These are phyloP conservation scores for Rasamsonia emersonii DNA, from an alignment of 2,329 filamentous ascomycete species.

Conservation along the genomic window DNA sequence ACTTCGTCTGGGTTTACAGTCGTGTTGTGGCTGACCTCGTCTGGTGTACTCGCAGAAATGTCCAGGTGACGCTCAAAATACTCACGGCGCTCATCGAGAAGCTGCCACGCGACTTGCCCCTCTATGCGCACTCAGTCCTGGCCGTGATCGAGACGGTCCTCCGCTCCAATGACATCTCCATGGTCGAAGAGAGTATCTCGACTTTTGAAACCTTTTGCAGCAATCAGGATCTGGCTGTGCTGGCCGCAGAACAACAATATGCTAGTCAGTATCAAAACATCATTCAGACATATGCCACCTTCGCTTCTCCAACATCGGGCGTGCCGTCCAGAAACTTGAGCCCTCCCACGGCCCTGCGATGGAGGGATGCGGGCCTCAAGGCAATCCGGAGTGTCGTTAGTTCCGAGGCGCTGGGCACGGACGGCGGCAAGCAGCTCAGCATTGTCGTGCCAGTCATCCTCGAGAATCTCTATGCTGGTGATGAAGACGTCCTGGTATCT, in stretches of 20 bases:
- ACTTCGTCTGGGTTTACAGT: constrained; percentile 1
- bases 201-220: constrained; percentile 84
- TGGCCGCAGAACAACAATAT: constrained; percentile 80
- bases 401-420: constrained; percentile 68
- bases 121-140: constrained; percentile 79
- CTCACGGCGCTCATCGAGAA: constrained; percentile 88
- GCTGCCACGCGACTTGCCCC: constrained; percentile 76
- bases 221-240: constrained; percentile 75
- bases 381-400: constrained; percentile 75
- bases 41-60: constrained; percentile 52
- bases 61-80: constrained; percentile 91
- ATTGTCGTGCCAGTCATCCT: constrained; percentile 77
- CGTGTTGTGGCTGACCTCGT: constrained; percentile 2
- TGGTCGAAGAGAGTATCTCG: constrained; percentile 82
- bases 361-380: constrained; percentile 63
- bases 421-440: constrained; percentile 66
- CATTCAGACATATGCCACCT: constrained; percentile 67
- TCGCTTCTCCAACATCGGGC: constrained; percentile 58
- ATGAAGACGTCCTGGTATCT: constrained; percentile 56
- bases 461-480: constrained; percentile 67
- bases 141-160: constrained; percentile 77
- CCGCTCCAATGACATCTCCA: constrained; percentile 75
- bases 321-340: constrained; percentile 46
- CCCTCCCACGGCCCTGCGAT: constrained; percentile 67
- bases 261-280: constrained; percentile 74